Conservation (phyloP, 208 protist species). For the Trypanosoma caninum region DNA sequence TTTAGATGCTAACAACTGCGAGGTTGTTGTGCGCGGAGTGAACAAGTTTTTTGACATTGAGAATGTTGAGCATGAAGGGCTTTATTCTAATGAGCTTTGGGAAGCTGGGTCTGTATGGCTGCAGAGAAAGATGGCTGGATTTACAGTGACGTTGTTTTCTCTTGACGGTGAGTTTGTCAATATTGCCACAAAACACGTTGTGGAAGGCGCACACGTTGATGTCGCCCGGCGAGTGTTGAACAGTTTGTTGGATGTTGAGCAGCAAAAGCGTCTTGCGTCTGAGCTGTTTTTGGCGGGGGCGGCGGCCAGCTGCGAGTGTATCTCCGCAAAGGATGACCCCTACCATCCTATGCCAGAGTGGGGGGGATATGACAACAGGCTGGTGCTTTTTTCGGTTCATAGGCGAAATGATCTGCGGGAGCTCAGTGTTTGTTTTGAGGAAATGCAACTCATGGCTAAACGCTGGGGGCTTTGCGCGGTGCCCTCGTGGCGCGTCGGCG, state of each 20-base stretch:
- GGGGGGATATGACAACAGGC: conserved; percentile 33
- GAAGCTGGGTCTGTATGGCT: conserved; percentile 39
- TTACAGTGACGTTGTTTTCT: conserved; percentile 80
- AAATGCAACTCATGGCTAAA: conserved; percentile 19
- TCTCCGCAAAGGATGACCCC: conserved; percentile 37
- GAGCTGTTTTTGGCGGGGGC: conserved; percentile 37
- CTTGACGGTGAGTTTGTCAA: conserved; percentile 55
- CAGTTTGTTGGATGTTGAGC: conserved; percentile 19
- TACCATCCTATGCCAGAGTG: conserved; percentile 71
- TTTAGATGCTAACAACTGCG: conserved; percentile 35
- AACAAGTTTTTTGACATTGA: conserved; percentile 87
- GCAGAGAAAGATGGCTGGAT: conserved; percentile 86
- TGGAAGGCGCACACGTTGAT: conserved; percentile 76
- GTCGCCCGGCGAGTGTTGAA: conserved; percentile 43
- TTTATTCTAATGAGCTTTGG: conserved; percentile 39
- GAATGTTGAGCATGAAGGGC: conserved; percentile 41
- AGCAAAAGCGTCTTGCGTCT: conserved; percentile 38
- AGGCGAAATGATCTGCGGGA: conserved; percentile 42
- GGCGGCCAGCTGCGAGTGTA: conserved; percentile 72
- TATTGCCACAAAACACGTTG: conserved; percentile 77
- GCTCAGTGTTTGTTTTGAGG: conserved; percentile 29
- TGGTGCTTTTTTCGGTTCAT: conserved; percentile 69
- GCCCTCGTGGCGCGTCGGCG: conserved; percentile 21
- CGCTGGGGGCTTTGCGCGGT: conserved; percentile 52
- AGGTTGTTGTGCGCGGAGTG: conserved; percentile 74